These are phyloP conservation scores for Globisporangium yorkense DNA, from an alignment of 352 stramenopile species.

Conservation along the genomic window DNA sequence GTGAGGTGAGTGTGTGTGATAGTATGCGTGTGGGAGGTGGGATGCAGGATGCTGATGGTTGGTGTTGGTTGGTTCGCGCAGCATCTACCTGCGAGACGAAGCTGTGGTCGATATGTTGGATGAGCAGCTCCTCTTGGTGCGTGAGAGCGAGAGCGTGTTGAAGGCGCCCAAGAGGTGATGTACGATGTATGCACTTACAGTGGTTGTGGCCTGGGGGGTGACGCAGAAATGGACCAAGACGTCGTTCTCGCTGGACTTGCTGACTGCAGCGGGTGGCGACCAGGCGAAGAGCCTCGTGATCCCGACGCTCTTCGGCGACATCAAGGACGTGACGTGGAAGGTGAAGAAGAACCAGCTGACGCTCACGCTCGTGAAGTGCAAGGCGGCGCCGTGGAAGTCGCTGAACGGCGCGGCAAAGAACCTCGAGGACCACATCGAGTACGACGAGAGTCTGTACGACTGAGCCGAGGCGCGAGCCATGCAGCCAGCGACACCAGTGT, in stretches of 20 bases:
- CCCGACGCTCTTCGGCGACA: constrained; percentile 57
- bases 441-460: constrained; percentile 78
- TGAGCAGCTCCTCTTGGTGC: constrained; percentile 61
- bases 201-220: too few species aligned
- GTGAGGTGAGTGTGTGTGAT: constrained; percentile 30
- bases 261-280: constrained; percentile 27
- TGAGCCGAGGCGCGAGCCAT: constrained; percentile 9
- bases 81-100: constrained; percentile 76
- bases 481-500: neutral
- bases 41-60: neutral
- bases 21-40: neutral
- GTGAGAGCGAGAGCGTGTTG: constrained; percentile 3
- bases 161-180: neutral
- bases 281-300: constrained; percentile 68
- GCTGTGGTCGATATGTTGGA: constrained; percentile 41
- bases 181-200: neutral
- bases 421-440: constrained; percentile 81
- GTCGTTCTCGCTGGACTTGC: constrained; percentile 69
- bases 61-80: constrained; percentile 8
- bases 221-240: constrained; percentile 72
- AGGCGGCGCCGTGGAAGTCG: constrained; percentile 58
- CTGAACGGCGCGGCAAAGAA: constrained; percentile 80
- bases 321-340: constrained; percentile 61
- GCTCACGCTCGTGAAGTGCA: constrained; percentile 61
- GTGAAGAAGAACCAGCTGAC: constrained; percentile 53